Conservation (phyloP, 2,329 filamentous ascomycete genomes). For the Pestalotiopsis sp. region DNA sequence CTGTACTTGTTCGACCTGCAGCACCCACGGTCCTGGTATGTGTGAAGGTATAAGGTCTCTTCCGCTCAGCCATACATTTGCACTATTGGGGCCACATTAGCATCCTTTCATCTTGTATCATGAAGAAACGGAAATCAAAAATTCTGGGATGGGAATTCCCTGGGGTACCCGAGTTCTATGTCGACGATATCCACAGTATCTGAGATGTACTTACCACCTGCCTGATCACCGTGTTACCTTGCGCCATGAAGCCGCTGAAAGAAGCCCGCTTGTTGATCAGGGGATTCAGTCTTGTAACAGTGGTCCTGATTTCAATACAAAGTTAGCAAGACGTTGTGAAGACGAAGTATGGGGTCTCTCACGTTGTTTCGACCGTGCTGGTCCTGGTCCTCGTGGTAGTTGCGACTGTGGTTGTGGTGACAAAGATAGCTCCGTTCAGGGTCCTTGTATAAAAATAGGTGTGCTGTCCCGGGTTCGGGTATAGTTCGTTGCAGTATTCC, state of each 20-base stretch:
- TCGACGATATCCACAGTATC: too few relatives aligned
- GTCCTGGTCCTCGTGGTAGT: too few relatives aligned
- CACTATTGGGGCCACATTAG: background rate
- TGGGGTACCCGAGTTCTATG: too few relatives aligned
- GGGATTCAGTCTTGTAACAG: too few relatives aligned
- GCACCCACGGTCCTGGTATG: background rate
- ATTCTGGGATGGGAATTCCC: too few relatives aligned
- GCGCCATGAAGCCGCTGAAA: background rate
- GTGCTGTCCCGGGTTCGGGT: background rate
- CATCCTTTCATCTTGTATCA: background rate
- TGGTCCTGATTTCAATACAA: background rate
- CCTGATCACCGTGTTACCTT: background rate
- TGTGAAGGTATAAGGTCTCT: background rate
- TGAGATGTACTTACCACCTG: background rate
- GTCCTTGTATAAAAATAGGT: background rate
- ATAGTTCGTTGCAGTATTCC: background rate
- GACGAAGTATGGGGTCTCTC: too few relatives aligned
- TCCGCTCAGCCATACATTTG: background rate
- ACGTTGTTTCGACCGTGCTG: too few relatives aligned
- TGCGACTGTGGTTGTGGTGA: background rate
- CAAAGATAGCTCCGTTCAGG: background rate
- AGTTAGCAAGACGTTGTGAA: background rate
- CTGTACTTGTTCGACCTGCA: background rate
- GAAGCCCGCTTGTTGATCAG: background rate
- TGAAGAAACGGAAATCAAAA: too few relatives aligned